A percentile compares a stretch with the other conserved stretches of the same genome.
Conservation (phyloP, 2,329 filamentous ascomycete genomes). For the Cucurbitaria berberidis region DNA sequence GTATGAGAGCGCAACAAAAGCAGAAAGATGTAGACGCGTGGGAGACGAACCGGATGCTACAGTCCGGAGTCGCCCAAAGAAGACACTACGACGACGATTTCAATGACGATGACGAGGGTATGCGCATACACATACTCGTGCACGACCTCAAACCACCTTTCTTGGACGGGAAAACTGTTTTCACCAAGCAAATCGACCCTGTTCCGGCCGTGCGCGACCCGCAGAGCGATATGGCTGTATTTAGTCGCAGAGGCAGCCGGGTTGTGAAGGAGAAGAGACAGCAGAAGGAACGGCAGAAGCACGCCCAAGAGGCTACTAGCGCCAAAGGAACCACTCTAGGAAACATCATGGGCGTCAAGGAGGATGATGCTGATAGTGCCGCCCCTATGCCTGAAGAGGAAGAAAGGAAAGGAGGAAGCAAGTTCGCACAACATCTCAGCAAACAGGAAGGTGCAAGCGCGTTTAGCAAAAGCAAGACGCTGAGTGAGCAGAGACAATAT, state of each 20-base stretch:
- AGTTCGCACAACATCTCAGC: conserved; percentile 91
- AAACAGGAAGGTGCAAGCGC: conserved; percentile 81
- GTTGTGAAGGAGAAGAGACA: conserved; percentile 91
- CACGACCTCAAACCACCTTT: conserved; percentile 96
- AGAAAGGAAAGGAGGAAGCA: conserved; percentile 69
- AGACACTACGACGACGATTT: conserved; percentile 83
- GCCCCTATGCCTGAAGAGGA: conserved; percentile 76
- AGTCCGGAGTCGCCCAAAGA: conserved; percentile 91
- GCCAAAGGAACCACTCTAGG: conserved; percentile 89
- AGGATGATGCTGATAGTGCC: conserved; percentile 87
- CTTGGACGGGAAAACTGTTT: conserved; percentile 90
- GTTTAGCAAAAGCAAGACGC: conserved; percentile 90
- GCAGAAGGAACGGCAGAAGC: conserved; percentile 89
- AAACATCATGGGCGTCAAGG: conserved; percentile 94
- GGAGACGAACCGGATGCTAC: conserved; percentile 98
- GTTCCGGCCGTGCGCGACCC: conserved; percentile 90
- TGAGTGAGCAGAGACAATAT: conserved; percentile 90
- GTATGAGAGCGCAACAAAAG: conserved; percentile 78
- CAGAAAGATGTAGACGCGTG: conserved; percentile 96
- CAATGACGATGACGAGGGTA: conserved; percentile 87
- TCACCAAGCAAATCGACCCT: conserved; percentile 95
- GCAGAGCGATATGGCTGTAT: conserved; percentile 98
- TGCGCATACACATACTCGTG: conserved; percentile 85
- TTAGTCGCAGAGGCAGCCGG: conserved; percentile 91
- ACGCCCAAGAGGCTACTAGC: conserved; percentile 93